Evolutionary conservation across 2,329 filamentous ascomycete species (phyloP).

Genomic region (Arthrinium phaeospermum): DNA sequence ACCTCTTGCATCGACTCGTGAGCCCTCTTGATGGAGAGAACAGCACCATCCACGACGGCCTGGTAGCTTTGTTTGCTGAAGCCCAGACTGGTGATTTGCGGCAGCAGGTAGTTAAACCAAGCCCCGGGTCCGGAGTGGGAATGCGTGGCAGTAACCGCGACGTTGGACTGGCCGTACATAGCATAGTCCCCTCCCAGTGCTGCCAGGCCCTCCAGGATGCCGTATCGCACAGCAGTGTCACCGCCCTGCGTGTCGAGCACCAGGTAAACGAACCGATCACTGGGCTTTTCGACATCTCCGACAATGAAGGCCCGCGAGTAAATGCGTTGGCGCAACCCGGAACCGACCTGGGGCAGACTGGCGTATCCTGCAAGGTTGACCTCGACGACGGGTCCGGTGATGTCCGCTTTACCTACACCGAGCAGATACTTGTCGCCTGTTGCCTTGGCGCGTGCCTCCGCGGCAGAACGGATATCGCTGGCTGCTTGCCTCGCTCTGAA

Average conservation of each 20-base stretch:
- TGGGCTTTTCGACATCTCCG: slow-evolving; percentile 66
- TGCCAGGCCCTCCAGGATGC: slow-evolving; percentile 75
- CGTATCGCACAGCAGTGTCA: slow-evolving; percentile 85
- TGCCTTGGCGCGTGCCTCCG: slow-evolving; percentile 30
- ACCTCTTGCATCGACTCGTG: slow-evolving; percentile 69
- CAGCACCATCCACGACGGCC: slow-evolving; percentile 83
- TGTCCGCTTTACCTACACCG: slow-evolving; percentile 60
- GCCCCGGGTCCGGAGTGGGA: slow-evolving; percentile 88
- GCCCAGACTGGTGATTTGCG: slow-evolving; percentile 85
- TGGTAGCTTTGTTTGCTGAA: slow-evolving; percentile 86
- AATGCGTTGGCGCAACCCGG: slow-evolving; percentile 81
- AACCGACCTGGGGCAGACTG: slow-evolving; percentile 77
- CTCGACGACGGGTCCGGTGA: slow-evolving; percentile 79
- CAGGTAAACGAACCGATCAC: slow-evolving; percentile 81
- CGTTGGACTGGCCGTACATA: slow-evolving; percentile 76
- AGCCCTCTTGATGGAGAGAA: slow-evolving; percentile 79
- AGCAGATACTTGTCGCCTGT: slow-evolving; percentile 53
- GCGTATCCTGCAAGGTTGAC: slow-evolving; percentile 92
- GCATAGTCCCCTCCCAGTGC: slow-evolving; percentile 73
- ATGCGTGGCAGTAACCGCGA: slow-evolving; percentile 91
- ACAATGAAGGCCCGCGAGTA: slow-evolving; percentile 89
- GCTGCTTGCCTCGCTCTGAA: slow-evolving; percentile 23
- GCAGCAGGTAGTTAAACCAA: slow-evolving; percentile 91
- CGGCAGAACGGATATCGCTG: slow-evolving; percentile 28
- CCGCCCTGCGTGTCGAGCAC: slow-evolving; percentile 86